A percentile compares a stretch with the other conserved stretches of the same genome.
These are phyloP conservation scores for Fusarium coffeatum DNA, from an alignment of 2,329 filamentous ascomycete genomes.

Conservation along the genomic window DNA sequence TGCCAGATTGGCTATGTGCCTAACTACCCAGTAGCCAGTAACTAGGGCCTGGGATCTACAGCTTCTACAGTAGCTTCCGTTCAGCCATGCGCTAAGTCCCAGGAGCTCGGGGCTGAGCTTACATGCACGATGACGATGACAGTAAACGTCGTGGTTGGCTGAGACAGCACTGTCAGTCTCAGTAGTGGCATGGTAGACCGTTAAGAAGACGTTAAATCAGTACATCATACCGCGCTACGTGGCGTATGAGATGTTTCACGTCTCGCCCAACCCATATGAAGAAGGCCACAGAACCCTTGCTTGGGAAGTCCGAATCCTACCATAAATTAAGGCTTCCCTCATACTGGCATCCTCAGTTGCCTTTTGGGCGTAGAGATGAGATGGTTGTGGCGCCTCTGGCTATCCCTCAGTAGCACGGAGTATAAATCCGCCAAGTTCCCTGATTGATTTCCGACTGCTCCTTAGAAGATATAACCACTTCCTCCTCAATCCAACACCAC, in stretches of 20 bases:
- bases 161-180: conserved; percentile 1
- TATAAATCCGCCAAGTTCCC: conserved; percentile 41
- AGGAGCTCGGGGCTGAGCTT: conserved; percentile 23
- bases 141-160: not conserved
- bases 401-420: conserved; percentile 23
- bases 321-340: conserved; percentile 16
- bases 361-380: conserved; percentile 34
- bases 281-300: conserved; percentile 34
- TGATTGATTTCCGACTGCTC: conserved; percentile 19
- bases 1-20: not conserved
- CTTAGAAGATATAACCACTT: conserved; percentile 16
- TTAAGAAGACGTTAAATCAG: conserved; percentile 19
- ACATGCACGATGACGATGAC: conserved; percentile 37
- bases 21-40: not conserved
- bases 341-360: conserved; percentile 38
- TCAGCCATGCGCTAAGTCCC: conserved; percentile 20
- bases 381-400: conserved; percentile 34
- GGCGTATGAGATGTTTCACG: conserved; percentile 42
- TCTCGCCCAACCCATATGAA: conserved; percentile 39
- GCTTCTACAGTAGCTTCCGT: conserved; percentile 7
- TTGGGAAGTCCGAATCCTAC: conserved; percentile 22
- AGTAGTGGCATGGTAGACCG: conserved; percentile 2
- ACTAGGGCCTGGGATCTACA: conserved; percentile 9
- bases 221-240: conserved; percentile 34
- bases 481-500: conserved; percentile 5